Percentiles rank a stretch among this genome's conserved stretches.
These are phyloP conservation scores for Boletus insuetus DNA, from an alignment of 768 basidiomycete genomes.

Conservation along the genomic window DNA sequence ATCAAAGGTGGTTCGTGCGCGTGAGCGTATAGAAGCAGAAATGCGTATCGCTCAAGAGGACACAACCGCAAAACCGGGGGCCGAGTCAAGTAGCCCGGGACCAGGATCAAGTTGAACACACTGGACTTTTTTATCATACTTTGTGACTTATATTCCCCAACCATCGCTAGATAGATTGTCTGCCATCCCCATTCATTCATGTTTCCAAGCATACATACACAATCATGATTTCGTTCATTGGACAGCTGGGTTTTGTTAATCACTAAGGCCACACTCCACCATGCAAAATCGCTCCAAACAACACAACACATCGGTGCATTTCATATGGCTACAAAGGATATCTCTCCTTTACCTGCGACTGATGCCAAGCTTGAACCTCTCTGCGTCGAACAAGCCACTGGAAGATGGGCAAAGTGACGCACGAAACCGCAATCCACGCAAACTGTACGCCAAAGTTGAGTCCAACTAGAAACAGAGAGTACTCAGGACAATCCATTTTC, in stretches of 20 bases:
- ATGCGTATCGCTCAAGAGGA: slow-evolving; percentile 31
- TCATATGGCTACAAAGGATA: not conserved
- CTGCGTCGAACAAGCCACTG: slow-evolving; percentile 40
- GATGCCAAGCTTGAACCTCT: slow-evolving; percentile 22
- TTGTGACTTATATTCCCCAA: slow-evolving; percentile 19
- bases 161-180: slow-evolving; percentile 19
- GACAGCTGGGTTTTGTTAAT: not conserved
- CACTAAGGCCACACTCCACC: not conserved
- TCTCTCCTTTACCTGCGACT: slow-evolving; percentile 10
- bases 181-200: slow-evolving; percentile 29
- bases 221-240: slow-evolving; percentile 15
- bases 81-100: slow-evolving; percentile 16
- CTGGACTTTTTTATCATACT: slow-evolving; percentile 2
- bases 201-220: slow-evolving; percentile 10
- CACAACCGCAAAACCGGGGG: slow-evolving; percentile 16
- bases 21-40: slow-evolving; percentile 95
- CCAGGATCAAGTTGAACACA: slow-evolving; percentile 22
- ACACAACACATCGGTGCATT: not conserved
- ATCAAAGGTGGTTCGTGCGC: slow-evolving; percentile 93
- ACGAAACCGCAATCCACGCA: slow-evolving; percentile 54
- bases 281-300: not conserved
- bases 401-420: slow-evolving; percentile 49
- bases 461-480: slow-evolving; percentile 42
- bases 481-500: not conserved
- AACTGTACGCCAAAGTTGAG: slow-evolving; percentile 60